Evolutionary conservation across 192 early-diverging fungal genomes (phyloP).

Genomic region (Powellomyces hirtus): DNA sequence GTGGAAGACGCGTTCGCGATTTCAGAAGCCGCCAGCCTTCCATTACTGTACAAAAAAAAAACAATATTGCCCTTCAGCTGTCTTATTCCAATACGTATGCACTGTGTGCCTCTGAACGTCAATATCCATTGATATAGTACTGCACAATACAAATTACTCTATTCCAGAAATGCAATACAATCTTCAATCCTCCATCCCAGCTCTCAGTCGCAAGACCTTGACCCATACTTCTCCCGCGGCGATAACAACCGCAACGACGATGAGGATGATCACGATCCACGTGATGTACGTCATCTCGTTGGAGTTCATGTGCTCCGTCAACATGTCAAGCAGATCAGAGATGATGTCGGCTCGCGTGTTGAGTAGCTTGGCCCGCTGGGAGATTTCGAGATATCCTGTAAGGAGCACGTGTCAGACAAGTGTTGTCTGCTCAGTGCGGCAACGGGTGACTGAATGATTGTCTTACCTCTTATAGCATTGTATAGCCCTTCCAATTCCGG

Average conservation of each 20-base stretch:
- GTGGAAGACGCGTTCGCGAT: too few relatives aligned
- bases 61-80: too few relatives aligned
- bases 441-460: constrained; percentile 3
- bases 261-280: constrained; percentile 92
- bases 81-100: too few relatives aligned
- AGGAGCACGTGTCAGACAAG: constrained; percentile 5
- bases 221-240: constrained; percentile 48
- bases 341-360: constrained; percentile 93
- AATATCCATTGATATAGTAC: too few relatives aligned
- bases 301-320: constrained; percentile 88
- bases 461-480: constrained; percentile 67
- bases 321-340: constrained; percentile 82
- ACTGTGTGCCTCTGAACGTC: too few relatives aligned
- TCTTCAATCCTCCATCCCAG: constrained; percentile 28
- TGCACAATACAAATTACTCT: too few relatives aligned
- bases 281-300: constrained; percentile 87
- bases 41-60: too few relatives aligned
- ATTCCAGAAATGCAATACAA: not conserved
- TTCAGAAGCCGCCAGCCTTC: too few relatives aligned
- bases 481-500: constrained; percentile 74
- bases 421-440: not conserved
- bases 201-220: constrained; percentile 39
- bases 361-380: constrained; percentile 72
- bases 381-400: constrained; percentile 60
- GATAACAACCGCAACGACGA: constrained; percentile 56